Conservation (phyloP, 495 filamentous ascomycete genomes). For the Extremus antarcticus region DNA sequence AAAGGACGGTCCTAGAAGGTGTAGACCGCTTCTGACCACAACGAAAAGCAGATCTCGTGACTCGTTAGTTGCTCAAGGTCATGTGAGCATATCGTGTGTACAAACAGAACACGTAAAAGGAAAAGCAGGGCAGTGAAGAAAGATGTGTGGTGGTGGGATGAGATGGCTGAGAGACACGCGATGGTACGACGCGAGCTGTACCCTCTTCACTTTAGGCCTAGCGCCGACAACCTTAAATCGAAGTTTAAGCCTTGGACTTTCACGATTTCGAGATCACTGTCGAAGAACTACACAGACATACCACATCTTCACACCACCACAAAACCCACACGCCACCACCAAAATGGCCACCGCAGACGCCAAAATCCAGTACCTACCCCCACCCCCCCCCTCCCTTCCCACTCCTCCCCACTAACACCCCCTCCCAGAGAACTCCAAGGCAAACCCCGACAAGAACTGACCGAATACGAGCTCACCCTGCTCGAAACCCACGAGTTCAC, state of each 20-base stretch:
- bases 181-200: not conserved
- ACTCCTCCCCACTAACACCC: constrained; percentile 16
- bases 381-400: constrained; percentile 5
- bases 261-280: too few relatives aligned
- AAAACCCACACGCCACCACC: constrained; percentile 8
- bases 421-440: constrained; percentile 59
- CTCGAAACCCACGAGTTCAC: constrained; percentile 88
- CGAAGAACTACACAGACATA: too few relatives aligned
- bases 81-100: not conserved
- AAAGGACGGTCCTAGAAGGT: not conserved
- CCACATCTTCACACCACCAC: not conserved
- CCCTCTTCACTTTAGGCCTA: too few relatives aligned
- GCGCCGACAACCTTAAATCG: too few relatives aligned
- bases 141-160: not conserved
- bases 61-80: not conserved
- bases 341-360: constrained; percentile 53
- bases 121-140: not conserved
- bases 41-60: not conserved
- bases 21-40: not conserved
- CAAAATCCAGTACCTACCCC: constrained; percentile 62
- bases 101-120: not conserved
- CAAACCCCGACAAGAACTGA: constrained; percentile 71
- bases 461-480: constrained; percentile 79
- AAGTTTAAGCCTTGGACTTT: too few relatives aligned
- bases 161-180: not conserved